These are phyloP conservation scores for Termitomyces titanicus DNA, from an alignment of 768 basidiomycete genomes.

Conservation along the genomic window DNA sequence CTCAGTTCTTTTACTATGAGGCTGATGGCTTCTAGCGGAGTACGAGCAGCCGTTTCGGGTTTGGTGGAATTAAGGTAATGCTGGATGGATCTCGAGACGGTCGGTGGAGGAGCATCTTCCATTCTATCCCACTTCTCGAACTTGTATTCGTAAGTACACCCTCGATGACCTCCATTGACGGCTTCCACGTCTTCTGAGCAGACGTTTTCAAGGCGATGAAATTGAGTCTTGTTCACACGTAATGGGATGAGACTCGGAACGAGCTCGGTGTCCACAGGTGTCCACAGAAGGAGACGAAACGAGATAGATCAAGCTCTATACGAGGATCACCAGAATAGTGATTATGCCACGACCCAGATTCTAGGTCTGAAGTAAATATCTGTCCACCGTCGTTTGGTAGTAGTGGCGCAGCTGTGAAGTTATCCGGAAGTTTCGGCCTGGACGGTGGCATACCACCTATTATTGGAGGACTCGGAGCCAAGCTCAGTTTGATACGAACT, in stretches of 20 bases:
- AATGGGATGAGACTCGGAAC: constrained; percentile 22
- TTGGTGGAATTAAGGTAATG: constrained; percentile 11
- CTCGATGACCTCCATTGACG: constrained; percentile 13
- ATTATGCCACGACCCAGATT: constrained; percentile 31
- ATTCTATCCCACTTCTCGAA: constrained; percentile 28
- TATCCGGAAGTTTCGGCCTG: background rate
- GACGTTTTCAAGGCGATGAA: constrained; percentile 24
- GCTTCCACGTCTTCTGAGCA: constrained; percentile 15
- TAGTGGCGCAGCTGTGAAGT: background rate
- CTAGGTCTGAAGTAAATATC: constrained; percentile 3
- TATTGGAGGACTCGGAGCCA: constrained; percentile 17
- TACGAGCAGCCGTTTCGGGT: background rate
- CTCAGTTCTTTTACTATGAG: constrained; percentile 2
- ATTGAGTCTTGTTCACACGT: constrained; percentile 16
- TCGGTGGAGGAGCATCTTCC: constrained; percentile 27
- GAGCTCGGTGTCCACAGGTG: constrained; percentile 24
- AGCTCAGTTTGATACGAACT: constrained; percentile 35
- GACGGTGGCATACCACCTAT: background rate
- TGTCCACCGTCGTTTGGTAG: background rate
- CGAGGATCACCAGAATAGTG: constrained; percentile 31
- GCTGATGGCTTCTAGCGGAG: background rate
- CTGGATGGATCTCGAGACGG: constrained; percentile 27
- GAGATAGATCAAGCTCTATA: constrained; percentile 27
- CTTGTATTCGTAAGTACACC: constrained; percentile 8
- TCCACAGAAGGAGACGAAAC: constrained; percentile 34